Evolutionary conservation across 2,329 filamentous ascomycete species (phyloP), one percentile per base, ranked within the genome.

Genomic region (Ophioceras dolichostomum): DNA sequence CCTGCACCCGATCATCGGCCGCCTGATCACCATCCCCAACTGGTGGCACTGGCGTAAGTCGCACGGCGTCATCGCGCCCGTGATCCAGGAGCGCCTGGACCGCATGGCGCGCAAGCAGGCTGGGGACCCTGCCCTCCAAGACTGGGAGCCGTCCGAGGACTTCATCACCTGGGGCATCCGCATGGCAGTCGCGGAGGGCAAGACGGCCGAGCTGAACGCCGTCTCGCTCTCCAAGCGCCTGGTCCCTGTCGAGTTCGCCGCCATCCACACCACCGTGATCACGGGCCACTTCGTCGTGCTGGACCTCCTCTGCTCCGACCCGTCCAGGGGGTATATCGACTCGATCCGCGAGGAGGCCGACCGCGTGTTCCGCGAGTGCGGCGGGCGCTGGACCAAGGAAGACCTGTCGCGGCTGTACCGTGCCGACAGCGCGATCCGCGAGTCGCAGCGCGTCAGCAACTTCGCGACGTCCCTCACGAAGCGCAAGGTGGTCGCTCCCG

Each of bases 81-180:
- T 69, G n/a, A 67, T 77, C 39, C 47, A 57, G 21, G 49, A 67
- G 45, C 65, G 73, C 1, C 54, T 75, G 8, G 47, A 56, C 10
- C 58, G 67, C 35, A 62, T 74, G 48, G 46, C 49, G 19, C 59
- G 55, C 36, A 62, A 64, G 36, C 56, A 57, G 2, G 47, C 47
- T 6, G 55, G 53, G 0, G 61, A 69, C 20, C 51, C 61, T 2
- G 56, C 52, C 3, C 60, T 58, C 38, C 57, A 62, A 18, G 42
- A 52, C 20, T 65, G 59, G 55, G 45, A 53, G 4, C 59, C 65
- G 6, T 67, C 70, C 0, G 69, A 75, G 34, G 71, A 76, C 52
- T 73, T 68, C 45, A 54, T 76, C 20, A 73, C 66, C 5, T 78
- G 73, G 73, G 58, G 61, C 32, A 70, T 76, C 39, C 61, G 65